A percentile compares a stretch with the other conserved stretches of the same genome.
These are phyloP conservation scores for Calonectria hongkongensis DNA, from an alignment of 2,329 filamentous ascomycete genomes.

Conservation along the genomic window DNA sequence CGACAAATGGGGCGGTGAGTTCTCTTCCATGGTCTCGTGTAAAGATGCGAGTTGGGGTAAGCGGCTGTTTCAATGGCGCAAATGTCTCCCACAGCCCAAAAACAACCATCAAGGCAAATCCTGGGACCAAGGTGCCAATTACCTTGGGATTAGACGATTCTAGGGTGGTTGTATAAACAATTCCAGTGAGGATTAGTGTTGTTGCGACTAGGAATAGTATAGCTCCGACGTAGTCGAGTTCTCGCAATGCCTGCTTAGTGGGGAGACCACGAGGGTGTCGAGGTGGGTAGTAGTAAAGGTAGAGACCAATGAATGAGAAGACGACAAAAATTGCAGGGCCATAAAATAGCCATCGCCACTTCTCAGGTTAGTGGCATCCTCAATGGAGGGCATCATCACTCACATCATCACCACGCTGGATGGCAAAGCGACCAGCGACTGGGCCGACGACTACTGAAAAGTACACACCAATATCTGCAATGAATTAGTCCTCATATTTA, in stretches of 20 bases:
- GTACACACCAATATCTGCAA: slow-evolving; percentile 61
- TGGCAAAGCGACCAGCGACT: slow-evolving; percentile 65
- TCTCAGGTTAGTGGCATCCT: background rate
- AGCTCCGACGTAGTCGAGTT: slow-evolving; percentile 63
- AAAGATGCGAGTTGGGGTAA: slow-evolving; percentile 68
- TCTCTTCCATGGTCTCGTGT: slow-evolving; percentile 66
- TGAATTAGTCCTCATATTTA: background rate
- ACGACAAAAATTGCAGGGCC: slow-evolving; percentile 64
- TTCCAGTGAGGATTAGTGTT: slow-evolving; percentile 62
- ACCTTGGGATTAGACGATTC: slow-evolving; percentile 61
- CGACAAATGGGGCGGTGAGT: slow-evolving; percentile 67
- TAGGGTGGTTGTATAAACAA: slow-evolving; percentile 62
- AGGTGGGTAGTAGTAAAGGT: slow-evolving; percentile 60
- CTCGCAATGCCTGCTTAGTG: slow-evolving; percentile 58
- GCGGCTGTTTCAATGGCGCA: slow-evolving; percentile 59
- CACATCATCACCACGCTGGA: slow-evolving; percentile 55
- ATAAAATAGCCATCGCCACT: slow-evolving; percentile 68
- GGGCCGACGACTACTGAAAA: slow-evolving; percentile 67
- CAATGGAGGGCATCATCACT: background rate
- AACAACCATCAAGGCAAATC: slow-evolving; percentile 58
- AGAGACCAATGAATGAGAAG: slow-evolving; percentile 65
- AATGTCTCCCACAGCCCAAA: slow-evolving; percentile 65
- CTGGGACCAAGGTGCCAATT: slow-evolving; percentile 60
- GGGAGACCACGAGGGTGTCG: slow-evolving; percentile 59
- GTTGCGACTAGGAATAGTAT: slow-evolving; percentile 61